Percentiles rank a stretch among this genome's conserved stretches.
phyloP scores from a whole-genome alignment of 345 rosid species.

The Excoecaria agallocha region DNA sequence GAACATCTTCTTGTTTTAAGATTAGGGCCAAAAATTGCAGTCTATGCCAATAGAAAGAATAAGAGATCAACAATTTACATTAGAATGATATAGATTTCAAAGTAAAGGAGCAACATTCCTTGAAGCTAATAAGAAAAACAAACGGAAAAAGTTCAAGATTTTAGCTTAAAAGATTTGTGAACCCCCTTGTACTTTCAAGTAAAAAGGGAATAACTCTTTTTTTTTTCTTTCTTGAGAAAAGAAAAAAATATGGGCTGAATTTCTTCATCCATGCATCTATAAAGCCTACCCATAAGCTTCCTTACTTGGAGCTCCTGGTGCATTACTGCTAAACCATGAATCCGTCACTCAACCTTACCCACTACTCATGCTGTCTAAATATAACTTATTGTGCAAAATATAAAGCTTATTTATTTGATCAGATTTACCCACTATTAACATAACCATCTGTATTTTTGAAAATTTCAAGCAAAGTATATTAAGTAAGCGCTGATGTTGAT shows the following conservation, averaged over 20 bases:
- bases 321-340: not conserved
- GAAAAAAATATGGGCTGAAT: not conserved
- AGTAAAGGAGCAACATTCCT: not conserved
- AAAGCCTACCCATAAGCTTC: not conserved
- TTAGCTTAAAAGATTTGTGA: not conserved
- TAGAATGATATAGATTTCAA: not conserved
- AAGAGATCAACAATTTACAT: not conserved
- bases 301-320: not conserved
- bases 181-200: no score
- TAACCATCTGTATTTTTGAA: not conserved
- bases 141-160: not conserved
- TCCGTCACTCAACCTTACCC: not conserved
- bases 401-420: not conserved
- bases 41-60: not conserved
- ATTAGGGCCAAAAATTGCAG: not conserved
- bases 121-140: not conserved
- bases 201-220: not conserved
- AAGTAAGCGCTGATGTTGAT: not conserved
- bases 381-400: not conserved
- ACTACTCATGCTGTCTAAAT: not conserved
- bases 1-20: not conserved
- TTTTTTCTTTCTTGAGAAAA: not conserved
- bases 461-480: not conserved
- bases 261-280: not conserved
- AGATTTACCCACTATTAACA: not conserved